A percentile compares a stretch with the other conserved stretches of the same genome.
Conservation (phyloP, 208 protist species). For the Trypanosoma vivax region DNA sequence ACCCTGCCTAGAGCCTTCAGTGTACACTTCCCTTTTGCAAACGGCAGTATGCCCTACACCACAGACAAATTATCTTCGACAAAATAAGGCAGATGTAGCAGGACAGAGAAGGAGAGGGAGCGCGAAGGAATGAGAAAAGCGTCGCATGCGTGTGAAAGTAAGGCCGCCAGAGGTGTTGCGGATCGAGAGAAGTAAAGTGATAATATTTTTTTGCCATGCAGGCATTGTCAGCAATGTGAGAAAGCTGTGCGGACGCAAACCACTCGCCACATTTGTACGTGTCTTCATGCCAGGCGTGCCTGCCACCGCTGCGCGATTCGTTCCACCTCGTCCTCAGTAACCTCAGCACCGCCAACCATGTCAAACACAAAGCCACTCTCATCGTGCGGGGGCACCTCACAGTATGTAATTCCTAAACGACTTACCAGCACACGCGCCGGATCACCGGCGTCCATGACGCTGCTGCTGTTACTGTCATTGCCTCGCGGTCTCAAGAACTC, state of each 20-base stretch:
- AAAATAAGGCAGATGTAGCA: no score
- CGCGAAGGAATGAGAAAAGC: conserved; percentile 3
- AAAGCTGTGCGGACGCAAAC: no score
- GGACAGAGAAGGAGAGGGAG: conserved; percentile 13
- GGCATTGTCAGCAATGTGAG: no score
- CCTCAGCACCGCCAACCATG: conserved; percentile 31
- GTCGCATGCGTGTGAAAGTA: not conserved
- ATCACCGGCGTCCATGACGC: not conserved
- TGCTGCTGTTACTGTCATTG: not conserved
- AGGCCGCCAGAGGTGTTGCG: no score
- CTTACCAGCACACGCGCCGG: conserved; percentile 19
- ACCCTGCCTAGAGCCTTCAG: no score
- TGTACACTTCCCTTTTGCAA: no score
- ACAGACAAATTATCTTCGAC: no score
- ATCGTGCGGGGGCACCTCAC: conserved; percentile 48
- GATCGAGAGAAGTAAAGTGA: not conserved
- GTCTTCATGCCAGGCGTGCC: conserved; percentile 8
- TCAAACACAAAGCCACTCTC: conserved; percentile 59
- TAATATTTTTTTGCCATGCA: not conserved
- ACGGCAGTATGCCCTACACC: no score
- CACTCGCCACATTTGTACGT: not conserved
- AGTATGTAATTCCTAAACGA: conserved; percentile 50
- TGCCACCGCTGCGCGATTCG: conserved; percentile 51
- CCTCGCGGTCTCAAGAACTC: not conserved
- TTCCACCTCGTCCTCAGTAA: conserved; percentile 36